Percentiles rank a stretch among this genome's conserved stretches.
phyloP scores from a whole-genome alignment of 1,284 basidiomycete genomes.

The Papiliotrema flavescens region DNA sequence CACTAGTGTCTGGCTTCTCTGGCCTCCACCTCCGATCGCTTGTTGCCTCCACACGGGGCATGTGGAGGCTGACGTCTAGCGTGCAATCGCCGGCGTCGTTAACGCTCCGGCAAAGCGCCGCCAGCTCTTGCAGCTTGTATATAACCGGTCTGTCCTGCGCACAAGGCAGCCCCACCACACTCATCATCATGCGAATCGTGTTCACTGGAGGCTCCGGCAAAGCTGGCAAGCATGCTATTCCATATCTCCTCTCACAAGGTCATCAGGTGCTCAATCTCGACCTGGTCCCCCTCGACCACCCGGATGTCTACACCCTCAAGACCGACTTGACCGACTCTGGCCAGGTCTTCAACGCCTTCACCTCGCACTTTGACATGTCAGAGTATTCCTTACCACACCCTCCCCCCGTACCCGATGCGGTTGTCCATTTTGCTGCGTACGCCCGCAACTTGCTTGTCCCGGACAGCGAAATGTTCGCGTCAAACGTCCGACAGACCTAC shows the following conservation, averaged over 20 bases:
- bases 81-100: too few species aligned
- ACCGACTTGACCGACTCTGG: constrained; percentile 36
- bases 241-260: constrained; percentile 34
- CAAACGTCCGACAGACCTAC: constrained; percentile 33
- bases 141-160: too few species aligned
- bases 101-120: too few species aligned
- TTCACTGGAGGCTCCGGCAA: constrained; percentile 41
- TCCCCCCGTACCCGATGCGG: constrained; percentile 19
- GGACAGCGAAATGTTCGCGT: constrained; percentile 29
- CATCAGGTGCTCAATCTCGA: constrained; percentile 42
- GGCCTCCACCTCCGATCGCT: not conserved
- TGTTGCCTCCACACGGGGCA: not conserved
- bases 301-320: constrained; percentile 39
- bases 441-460: constrained; percentile 37
- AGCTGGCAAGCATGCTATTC: constrained; percentile 39
- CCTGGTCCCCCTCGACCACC: constrained; percentile 30
- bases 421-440: constrained; percentile 40
- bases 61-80: not conserved
- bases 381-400: constrained; percentile 26
- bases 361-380: constrained; percentile 28
- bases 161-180: too few species aligned
- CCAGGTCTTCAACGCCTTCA: constrained; percentile 40
- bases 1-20: not conserved
- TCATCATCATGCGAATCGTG: constrained; percentile 25
- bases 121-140: too few species aligned